Conservation (phyloP, 495 filamentous ascomycete species). For the Letharia columbiana region DNA sequence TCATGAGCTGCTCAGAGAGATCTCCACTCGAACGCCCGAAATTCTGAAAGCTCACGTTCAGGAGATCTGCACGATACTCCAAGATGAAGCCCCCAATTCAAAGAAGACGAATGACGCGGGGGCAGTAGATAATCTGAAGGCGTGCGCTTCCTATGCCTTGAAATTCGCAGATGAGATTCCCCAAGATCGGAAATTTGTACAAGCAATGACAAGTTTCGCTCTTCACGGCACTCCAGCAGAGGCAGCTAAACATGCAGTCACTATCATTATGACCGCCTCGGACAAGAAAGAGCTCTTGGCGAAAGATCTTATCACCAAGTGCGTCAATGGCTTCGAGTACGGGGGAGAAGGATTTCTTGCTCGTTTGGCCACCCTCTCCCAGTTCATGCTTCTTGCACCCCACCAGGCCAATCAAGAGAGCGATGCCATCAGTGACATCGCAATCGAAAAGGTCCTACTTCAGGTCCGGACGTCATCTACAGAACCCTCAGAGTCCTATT, state of each 20-base stretch:
- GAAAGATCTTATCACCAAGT: constrained; percentile 68
- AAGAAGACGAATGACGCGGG: constrained; percentile 54
- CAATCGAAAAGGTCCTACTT: constrained; percentile 65
- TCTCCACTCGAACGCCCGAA: constrained; percentile 78
- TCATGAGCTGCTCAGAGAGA: constrained; percentile 86
- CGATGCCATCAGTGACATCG: constrained; percentile 70
- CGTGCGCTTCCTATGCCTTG: constrained; percentile 79
- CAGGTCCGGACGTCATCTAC: constrained; percentile 51
- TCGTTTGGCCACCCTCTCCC: constrained; percentile 71
- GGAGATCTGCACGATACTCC: constrained; percentile 79
- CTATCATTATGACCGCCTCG: constrained; percentile 72
- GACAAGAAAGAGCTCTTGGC: constrained; percentile 81
- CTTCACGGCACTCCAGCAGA: constrained; percentile 71
- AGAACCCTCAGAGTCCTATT: constrained; percentile 37
- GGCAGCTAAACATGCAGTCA: constrained; percentile 87
- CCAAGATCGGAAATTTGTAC: constrained; percentile 71
- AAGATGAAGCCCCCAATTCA: constrained; percentile 65
- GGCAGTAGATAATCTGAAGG: constrained; percentile 82
- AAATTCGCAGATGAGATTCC: constrained; percentile 80
- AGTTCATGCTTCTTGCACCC: constrained; percentile 70
- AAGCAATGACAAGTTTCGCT: constrained; percentile 71
- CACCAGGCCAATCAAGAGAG: constrained; percentile 62
- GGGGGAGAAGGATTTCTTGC: constrained; percentile 71
- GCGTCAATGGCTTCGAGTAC: constrained; percentile 67
- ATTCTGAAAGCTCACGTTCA: constrained; percentile 86